Conservation (phyloP, 73 alveolate species). For the Tetrahymena thermophila region DNA sequence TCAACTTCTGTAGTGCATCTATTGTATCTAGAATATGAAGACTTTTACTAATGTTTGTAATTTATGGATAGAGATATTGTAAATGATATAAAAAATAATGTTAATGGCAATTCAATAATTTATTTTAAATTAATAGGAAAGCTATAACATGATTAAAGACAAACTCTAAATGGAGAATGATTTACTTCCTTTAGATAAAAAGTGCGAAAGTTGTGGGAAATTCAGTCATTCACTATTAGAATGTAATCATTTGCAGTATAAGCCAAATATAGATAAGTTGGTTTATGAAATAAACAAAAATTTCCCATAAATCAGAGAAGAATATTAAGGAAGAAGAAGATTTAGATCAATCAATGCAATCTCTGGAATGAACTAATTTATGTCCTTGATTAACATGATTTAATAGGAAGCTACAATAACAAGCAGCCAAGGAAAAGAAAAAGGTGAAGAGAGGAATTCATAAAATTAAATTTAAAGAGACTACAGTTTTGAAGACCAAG, state of each 20-base stretch:
- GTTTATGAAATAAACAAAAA: background rate
- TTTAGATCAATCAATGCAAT: background rate
- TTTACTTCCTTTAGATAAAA: background rate
- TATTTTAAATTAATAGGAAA: background rate
- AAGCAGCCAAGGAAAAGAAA: background rate
- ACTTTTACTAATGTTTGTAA: constrained; percentile 6
- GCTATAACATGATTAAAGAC: background rate
- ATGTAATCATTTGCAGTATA: background rate
- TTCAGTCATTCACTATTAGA: background rate
- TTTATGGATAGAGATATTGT: background rate
- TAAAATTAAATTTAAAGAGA: background rate
- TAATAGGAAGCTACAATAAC: background rate
- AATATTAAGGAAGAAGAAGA: background rate
- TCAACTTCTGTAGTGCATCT: constrained; percentile 69
- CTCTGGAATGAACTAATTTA: background rate
- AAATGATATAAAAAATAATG: background rate
- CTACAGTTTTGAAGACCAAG: background rate
- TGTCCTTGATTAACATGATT: background rate
- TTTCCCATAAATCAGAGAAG: background rate
- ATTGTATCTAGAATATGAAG: constrained; percentile 46
- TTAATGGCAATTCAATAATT: too few species aligned
- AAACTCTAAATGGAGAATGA: background rate
- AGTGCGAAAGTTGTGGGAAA: background rate
- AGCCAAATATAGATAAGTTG: background rate
- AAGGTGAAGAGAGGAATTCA: background rate